Base-by-base conservation (phyloP, 2,329 filamentous ascomycete species). In the Dryadomyces sulphureus region DNA sequence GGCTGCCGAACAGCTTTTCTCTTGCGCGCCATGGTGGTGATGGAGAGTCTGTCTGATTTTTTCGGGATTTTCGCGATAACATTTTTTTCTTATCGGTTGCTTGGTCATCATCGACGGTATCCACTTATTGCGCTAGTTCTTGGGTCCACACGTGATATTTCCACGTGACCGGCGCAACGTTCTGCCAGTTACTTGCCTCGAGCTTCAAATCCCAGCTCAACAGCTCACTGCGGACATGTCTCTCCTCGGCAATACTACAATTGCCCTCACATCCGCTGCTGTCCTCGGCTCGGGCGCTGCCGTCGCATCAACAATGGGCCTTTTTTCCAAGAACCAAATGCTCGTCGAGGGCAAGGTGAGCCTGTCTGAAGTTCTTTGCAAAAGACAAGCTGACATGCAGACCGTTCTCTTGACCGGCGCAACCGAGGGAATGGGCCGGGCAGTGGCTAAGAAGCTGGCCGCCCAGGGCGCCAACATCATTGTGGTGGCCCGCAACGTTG, bases 401-500 rank as follows among this genome's bases (percentile, higher is more conserved):
- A 94, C 89, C 2, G 72, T 93, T 45, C 69, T 96, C 46, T 69
- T 98, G 45, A 98, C 92, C 0, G 92, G 92, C 41, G 88, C 81
- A 27, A 95, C 92, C 0, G 85, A 95, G 59, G 92, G 92, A 48
- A 86, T 95, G 82, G 92, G 92, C 49, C 78, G 80, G 54, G 77
- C 78, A 44, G 76, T 81, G 19, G 88, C 81, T 5, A 72, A 77
- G 44, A 72, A 88, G 53, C 76, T 98, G 39, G 75, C 90, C 3
- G 68, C 74, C 43, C 89, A 88, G 61, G 92, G 92, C 41, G 90
- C 92, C 49, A 86, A 88, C 61, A 61, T 98, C 46, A 77, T 94
- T 51, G 79, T 96, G 52, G 81, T 95, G 43, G 81, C 90, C 14
- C 83, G 92, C 46, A 85, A 81, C 53, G 68, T 76, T 12, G 66